These are phyloP conservation scores for Populus hybrid DNA, from an alignment of 441 rosid species.

Conservation along the genomic window DNA sequence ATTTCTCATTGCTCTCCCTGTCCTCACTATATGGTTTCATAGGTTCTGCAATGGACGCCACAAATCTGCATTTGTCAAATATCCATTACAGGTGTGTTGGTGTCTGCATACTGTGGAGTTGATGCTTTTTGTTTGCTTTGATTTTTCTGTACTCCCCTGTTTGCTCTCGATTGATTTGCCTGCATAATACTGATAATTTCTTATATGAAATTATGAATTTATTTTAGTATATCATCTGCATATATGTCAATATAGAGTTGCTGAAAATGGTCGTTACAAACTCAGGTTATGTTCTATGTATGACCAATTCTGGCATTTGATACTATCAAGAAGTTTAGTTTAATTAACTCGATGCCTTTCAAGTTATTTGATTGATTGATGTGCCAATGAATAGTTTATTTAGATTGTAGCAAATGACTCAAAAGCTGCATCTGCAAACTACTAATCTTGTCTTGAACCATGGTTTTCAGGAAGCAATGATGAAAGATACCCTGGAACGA, in stretches of 20 bases:
- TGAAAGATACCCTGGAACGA: constrained; percentile 83
- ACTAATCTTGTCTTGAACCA: neutral
- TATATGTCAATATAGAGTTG: neutral
- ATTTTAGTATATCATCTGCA: too few relatives aligned
- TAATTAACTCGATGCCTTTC: neutral
- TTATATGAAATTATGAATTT: neutral
- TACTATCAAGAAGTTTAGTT: neutral
- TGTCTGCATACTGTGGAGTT: neutral
- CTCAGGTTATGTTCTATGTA: neutral
- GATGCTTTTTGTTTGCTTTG: neutral
- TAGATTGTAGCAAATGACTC: neutral
- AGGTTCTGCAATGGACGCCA: constrained; percentile 71
- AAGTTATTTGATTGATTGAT: neutral
- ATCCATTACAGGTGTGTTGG: constrained; percentile 69
- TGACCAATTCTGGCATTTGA: neutral
- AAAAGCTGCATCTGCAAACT: neutral
- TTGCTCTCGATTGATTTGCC: constrained; percentile 2
- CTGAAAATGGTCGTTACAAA: neutral
- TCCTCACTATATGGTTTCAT: constrained; percentile 76
- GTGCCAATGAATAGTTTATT: neutral
- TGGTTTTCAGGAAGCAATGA: constrained; percentile 82
- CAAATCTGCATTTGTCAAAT: constrained; percentile 68
- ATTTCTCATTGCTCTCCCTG: constrained; percentile 66
- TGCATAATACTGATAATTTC: neutral
- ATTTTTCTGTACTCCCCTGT: neutral